A percentile compares a stretch with the other conserved stretches of the same genome.
These are phyloP conservation scores for Raffaelea ambrosiae DNA, from an alignment of 2,329 filamentous ascomycete species.

Conservation along the genomic window DNA sequence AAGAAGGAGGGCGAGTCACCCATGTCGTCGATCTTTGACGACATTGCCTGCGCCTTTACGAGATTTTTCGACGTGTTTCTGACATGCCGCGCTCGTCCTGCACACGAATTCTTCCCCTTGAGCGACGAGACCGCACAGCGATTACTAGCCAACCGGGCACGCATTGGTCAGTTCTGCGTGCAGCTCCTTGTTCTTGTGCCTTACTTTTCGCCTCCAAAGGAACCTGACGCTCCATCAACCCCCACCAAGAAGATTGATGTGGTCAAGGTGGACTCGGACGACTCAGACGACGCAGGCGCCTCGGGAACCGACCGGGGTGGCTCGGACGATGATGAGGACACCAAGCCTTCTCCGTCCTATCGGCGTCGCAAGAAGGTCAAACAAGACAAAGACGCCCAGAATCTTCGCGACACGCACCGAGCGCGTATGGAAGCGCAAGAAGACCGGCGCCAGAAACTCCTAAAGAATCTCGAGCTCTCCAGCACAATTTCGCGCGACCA, in stretches of 20 bases:
- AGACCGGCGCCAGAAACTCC: slow-evolving; percentile 38
- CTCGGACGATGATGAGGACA: slow-evolving; percentile 5
- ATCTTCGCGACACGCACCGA: slow-evolving; percentile 46
- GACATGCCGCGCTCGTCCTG: slow-evolving; percentile 4
- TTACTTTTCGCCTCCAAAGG: slow-evolving; percentile 10
- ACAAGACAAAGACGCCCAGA: slow-evolving; percentile 40
- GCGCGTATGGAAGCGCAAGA: slow-evolving; percentile 46
- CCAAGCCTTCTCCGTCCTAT: slow-evolving; percentile 23
- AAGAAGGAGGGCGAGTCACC: neutral
- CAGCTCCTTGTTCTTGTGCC: slow-evolving; percentile 13
- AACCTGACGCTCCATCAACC: neutral
- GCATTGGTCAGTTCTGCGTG: slow-evolving; percentile 14
- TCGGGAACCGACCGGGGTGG: slow-evolving; percentile 1
- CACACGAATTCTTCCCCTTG: slow-evolving; percentile 2
- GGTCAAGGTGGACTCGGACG: slow-evolving; percentile 1
- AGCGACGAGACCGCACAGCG: slow-evolving; percentile 1
- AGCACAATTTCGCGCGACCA: slow-evolving; percentile 35
- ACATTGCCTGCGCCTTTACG: slow-evolving; percentile 9
- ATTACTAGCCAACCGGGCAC: slow-evolving; percentile 5
- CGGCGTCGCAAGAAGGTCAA: slow-evolving; percentile 37
- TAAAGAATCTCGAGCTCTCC: slow-evolving; percentile 33
- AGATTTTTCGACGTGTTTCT: slow-evolving; percentile 17
- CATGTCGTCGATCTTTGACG: neutral
- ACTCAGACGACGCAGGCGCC: slow-evolving; percentile 1
- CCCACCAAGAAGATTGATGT: neutral